Evolutionary conservation across 345 rosid genomes (phyloP).

Genomic region (Cardamine chenopodiifolia): DNA sequence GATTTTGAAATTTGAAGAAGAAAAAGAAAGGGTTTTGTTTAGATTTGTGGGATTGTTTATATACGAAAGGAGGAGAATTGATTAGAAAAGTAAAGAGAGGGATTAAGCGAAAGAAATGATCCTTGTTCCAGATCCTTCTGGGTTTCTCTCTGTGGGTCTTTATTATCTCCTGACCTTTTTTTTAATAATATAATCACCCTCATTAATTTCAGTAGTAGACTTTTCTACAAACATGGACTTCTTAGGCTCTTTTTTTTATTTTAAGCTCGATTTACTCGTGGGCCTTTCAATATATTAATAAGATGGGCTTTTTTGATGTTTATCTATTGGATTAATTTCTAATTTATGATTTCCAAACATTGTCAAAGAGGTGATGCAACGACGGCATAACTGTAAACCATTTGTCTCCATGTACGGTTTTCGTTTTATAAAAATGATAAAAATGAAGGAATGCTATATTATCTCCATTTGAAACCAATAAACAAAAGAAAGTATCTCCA

Average conservation of each 20-base stretch:
- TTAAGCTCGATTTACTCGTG: neutral
- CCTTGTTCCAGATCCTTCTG: conserved; percentile 28
- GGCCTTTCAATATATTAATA: neutral
- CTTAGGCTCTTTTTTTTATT: neutral
- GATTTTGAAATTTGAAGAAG: neutral
- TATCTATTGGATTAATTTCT: neutral
- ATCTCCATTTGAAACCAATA: conserved; percentile 20
- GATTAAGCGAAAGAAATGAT: neutral
- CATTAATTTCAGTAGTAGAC: neutral
- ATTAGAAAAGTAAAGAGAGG: neutral
- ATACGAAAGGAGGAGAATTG: conserved; percentile 25
- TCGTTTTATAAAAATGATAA: too few relatives aligned
- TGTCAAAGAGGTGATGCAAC: too few relatives aligned
- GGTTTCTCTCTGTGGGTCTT: conserved; percentile 6
- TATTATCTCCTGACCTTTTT: neutral
- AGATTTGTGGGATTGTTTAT: neutral
- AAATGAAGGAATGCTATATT: conserved; percentile 14
- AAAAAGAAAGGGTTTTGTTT: neutral
- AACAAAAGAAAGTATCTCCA: conserved; percentile 10
- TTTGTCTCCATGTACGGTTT: too few relatives aligned
- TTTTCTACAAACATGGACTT: neutral
- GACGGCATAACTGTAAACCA: too few relatives aligned
- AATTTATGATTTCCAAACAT: too few relatives aligned
- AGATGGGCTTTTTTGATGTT: neutral
- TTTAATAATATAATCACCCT: neutral